phyloP scores from a whole-genome alignment of 2,329 filamentous ascomycete genomes.

The Aspergillus uvarum region DNA sequence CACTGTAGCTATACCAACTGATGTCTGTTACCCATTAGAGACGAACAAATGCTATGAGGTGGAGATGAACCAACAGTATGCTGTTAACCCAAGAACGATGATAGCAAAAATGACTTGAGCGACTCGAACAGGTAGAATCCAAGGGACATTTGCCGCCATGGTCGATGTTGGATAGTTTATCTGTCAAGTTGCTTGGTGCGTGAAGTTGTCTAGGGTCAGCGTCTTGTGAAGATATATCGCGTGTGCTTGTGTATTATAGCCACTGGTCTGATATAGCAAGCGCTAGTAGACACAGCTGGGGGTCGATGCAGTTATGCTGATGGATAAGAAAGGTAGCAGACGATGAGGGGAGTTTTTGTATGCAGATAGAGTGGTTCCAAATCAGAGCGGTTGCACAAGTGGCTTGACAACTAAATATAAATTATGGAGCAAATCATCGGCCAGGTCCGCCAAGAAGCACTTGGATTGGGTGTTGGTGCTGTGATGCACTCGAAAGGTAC shows the following conservation, averaged over 20 bases:
- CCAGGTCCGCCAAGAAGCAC: background rate
- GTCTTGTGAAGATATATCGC: background rate
- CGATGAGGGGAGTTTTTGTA: no score
- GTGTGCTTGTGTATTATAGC: background rate
- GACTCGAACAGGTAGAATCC: slow-evolving; percentile 58
- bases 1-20: slow-evolving; percentile 40
- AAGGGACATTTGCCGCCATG: slow-evolving; percentile 23
- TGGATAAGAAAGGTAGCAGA: no score
- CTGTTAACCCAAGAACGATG: slow-evolving; percentile 72
- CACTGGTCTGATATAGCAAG: background rate
- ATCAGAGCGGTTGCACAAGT: background rate
- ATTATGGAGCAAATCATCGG: background rate
- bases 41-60: background rate
- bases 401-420: background rate
- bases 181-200: no score
- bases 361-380: background rate
- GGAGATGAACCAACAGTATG: slow-evolving; percentile 59
- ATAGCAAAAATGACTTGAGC: slow-evolving; percentile 68
- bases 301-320: no score
- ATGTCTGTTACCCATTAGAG: slow-evolving; percentile 50
- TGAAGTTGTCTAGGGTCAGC: no score
- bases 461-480: background rate
- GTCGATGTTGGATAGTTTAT: background rate
- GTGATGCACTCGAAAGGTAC: background rate
- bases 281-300: no score